phyloP scores from a whole-genome alignment of 305 asterid species.

The Stenogyne calaminthoides region DNA sequence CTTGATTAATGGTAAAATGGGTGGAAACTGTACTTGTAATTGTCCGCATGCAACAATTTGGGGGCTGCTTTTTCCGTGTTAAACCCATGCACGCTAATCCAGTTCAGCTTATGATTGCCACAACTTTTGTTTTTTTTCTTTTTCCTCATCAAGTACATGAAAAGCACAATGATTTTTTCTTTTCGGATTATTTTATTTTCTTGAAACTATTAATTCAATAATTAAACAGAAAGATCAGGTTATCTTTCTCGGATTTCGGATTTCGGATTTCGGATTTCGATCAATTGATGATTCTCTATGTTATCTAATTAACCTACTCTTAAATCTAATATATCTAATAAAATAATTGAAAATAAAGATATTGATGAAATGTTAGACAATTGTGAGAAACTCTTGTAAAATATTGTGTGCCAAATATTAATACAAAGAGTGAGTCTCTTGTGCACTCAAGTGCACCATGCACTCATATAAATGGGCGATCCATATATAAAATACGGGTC shows the following conservation, averaged over 20 bases:
- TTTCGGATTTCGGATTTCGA: conserved; percentile 13
- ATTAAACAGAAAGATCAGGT: conserved; percentile 7
- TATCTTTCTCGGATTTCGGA: conserved; percentile 7
- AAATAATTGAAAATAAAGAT: no score
- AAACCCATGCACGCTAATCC: conserved; percentile 25
- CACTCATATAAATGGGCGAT: no score
- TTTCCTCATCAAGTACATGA: background rate
- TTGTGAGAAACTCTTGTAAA: no score
- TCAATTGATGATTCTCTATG: background rate
- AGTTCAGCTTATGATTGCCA: conserved; percentile 16
- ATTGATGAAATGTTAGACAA: no score
- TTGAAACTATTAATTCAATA: background rate
- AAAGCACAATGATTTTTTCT: conserved; percentile 9
- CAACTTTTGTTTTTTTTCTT: background rate
- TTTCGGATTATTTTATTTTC: background rate
- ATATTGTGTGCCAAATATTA: no score
- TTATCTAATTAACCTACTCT: no score
- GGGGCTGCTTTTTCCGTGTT: conserved; percentile 28
- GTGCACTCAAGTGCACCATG: no score
- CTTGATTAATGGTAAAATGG: background rate
- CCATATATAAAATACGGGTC: no score
- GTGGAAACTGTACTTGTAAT: background rate
- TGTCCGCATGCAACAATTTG: conserved; percentile 28
- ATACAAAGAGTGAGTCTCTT: no score
- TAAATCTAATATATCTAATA: no score